Evolutionary conservation across 2,329 filamentous ascomycete genomes (phyloP), one percentile per base, ranked within the genome.

Genomic region (Botrytis tulipae): DNA sequence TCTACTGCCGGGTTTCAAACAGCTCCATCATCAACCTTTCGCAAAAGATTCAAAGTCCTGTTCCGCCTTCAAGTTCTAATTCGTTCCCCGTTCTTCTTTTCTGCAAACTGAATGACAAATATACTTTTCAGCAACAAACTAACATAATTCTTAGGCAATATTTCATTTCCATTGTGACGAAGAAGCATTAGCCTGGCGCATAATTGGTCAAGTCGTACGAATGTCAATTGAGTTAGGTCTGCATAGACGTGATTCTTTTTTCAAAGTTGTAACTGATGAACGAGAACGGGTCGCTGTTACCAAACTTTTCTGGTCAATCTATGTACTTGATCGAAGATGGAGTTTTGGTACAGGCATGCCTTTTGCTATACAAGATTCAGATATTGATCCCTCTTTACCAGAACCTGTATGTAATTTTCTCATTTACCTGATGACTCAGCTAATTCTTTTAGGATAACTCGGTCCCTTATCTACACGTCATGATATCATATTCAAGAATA

Each of bases 271-370:
- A 65, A 83, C 86, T 12, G 88, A 92, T 76, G 90, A 93, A 62
- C 86, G 89, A 60, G 92, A 94, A 75, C 88, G 93, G 67, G 85
- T 86, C 68, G 87, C 89, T 69, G 90, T 92, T 0, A 86, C 93
- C 42, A 89, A 91, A 68, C 88, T 93, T 22, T 97, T 97, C 82
- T 98, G 93, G 95, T 90, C 92, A 1, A 90, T 94, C 29, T 97
- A 96, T 79, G 91, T 94, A 6, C 85, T 97, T 57, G 95, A 97
- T 80, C 87, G 94, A 57, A 87, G 94, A 69, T 97, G 94, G 94
- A 94, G 92, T 76, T 93, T 97, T 78, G 93, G 92, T n/a, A 95
- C 93, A 0, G 94, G 94, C 0, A 87, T 97, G 81, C 94, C 94
- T 0, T 97, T 94, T 83, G 91, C 93, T 3, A 85, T 97, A 51